Base-by-base conservation (phyloP, 1,139 yeast species). In the Saccharomyces hybrid region DNA sequence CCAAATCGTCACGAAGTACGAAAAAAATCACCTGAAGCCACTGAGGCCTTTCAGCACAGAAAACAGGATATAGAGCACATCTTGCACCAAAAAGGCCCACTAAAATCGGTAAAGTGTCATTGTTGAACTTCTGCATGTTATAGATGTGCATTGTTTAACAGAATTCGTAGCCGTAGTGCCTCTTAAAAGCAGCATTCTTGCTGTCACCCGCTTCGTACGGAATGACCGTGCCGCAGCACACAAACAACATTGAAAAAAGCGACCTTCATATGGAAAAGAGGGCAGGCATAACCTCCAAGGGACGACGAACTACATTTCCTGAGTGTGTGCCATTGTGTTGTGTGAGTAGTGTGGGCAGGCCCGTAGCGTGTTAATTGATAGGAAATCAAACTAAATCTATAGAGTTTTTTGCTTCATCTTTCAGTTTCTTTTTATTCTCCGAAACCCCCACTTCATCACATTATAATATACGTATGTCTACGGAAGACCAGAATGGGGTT, bases 271-370 rank as follows among this genome's bases (percentile, higher is more conserved):
- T 38, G 42, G 13, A 11, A 38, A 38, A 38, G 42, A 38, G 42
- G 42, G 42, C 42, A 38, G 42, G 42, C 42, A 16, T 38, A 38
- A 38, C 11, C 23, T 14, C 42, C 42, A 38, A 38, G 42, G 42
- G 42, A 38, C 7, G 23, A 5, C 4, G 23, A 38, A 8, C 9
- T 16, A 38, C 7, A 38, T 38, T 38, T 38, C 42, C 13, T 11
- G 42, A 38, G 42, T 16, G 42, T 6, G 42, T 38, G 42, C 42
- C 42, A 38, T 38, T 38, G 42, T 13, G 42, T 38, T 11, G 42
- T 38, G 42, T 38, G 23, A 38, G 42, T 38, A 38, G 42, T 38
- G 42, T 38, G 42, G 42, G 42, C 42, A 38, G 42, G 42, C 42
- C 42, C 42, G 42, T 38, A 38, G 42, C 42, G 42, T 38, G 23